Percentiles rank a stretch among this genome's conserved stretches.
Evolutionary conservation across 2,329 filamentous ascomycete genomes (phyloP).

Genomic region (Talaromyces marneffei): DNA sequence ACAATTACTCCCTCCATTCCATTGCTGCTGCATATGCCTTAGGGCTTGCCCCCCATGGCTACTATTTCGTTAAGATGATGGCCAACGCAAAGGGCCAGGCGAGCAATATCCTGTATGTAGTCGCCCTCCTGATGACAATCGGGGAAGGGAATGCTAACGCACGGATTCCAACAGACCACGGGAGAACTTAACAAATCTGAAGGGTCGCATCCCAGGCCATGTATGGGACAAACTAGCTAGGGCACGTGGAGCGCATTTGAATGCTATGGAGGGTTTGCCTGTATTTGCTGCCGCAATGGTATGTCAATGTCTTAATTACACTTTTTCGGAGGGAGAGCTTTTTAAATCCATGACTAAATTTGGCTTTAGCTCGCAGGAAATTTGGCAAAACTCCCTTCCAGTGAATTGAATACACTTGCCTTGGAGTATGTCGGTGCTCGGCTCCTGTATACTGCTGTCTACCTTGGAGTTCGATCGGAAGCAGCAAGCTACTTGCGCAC

Average conservation of each 20-base stretch:
- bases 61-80: conserved; percentile 29
- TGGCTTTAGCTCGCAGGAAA: conserved; percentile 26
- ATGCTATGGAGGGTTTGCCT: conserved; percentile 31
- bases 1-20: conserved; percentile 28
- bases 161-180: conserved; percentile 22
- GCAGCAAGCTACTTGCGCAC: conserved; percentile 29
- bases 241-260: conserved; percentile 29
- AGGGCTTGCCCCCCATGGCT: conserved; percentile 26
- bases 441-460: conserved; percentile 30
- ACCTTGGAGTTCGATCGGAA: conserved; percentile 30
- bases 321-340: not conserved
- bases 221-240: conserved; percentile 19
- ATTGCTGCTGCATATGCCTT: conserved; percentile 29
- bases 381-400: conserved; percentile 25
- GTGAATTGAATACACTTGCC: conserved; percentile 28
- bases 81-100: conserved; percentile 24
- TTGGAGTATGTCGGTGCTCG: conserved; percentile 29
- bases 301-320: not conserved
- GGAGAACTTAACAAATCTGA: conserved; percentile 27
- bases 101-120: conserved; percentile 25
- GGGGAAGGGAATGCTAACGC: not conserved
- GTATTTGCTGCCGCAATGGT: conserved; percentile 32
- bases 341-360: not conserved
- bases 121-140: not conserved
- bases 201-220: conserved; percentile 21